A percentile compares a stretch with the other conserved stretches of the same genome.
Conservation (phyloP, 2,329 filamentous ascomycete genomes). For the Penicillium freii region DNA sequence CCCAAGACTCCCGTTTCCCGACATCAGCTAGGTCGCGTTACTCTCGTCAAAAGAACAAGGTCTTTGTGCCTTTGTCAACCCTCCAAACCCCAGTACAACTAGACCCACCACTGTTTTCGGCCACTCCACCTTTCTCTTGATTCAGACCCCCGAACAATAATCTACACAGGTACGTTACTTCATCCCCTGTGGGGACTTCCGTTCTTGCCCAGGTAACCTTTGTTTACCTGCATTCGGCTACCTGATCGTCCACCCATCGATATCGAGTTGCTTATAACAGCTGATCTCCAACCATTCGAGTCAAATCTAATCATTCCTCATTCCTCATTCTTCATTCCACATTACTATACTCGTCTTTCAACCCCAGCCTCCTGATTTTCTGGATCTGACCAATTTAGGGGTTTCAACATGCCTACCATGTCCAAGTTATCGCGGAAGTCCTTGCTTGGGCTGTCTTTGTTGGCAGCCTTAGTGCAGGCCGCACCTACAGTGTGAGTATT, state of each 20-base stretch:
- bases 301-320: conserved; percentile 19
- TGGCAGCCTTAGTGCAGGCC: conserved; percentile 25
- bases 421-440: conserved; percentile 22
- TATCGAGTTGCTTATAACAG: conserved; percentile 32
- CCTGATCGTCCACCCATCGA: conserved; percentile 8
- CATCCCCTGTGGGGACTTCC: conserved; percentile 7
- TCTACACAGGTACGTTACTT: conserved; percentile 9
- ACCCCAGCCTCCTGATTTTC: conserved; percentile 22
- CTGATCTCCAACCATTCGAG: conserved; percentile 27
- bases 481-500: conserved; percentile 27
- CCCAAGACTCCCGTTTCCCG: not conserved
- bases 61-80: conserved; percentile 18
- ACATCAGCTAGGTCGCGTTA: conserved; percentile 5
- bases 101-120: conserved; percentile 22
- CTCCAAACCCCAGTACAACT: conserved; percentile 13
- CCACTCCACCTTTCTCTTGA: conserved; percentile 6
- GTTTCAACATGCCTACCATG: conserved; percentile 27
- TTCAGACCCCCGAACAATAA: conserved; percentile 10
- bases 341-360: conserved; percentile 19
- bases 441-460: conserved; percentile 28
- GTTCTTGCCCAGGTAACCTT: conserved; percentile 11
- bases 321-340: conserved; percentile 19
- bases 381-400: conserved; percentile 31
- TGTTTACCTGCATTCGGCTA: conserved; percentile 20
- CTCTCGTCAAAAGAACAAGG: conserved; percentile 5